phyloP scores from a whole-genome alignment of 2,329 filamentous ascomycete species.

The Fusarium camptoceras region DNA sequence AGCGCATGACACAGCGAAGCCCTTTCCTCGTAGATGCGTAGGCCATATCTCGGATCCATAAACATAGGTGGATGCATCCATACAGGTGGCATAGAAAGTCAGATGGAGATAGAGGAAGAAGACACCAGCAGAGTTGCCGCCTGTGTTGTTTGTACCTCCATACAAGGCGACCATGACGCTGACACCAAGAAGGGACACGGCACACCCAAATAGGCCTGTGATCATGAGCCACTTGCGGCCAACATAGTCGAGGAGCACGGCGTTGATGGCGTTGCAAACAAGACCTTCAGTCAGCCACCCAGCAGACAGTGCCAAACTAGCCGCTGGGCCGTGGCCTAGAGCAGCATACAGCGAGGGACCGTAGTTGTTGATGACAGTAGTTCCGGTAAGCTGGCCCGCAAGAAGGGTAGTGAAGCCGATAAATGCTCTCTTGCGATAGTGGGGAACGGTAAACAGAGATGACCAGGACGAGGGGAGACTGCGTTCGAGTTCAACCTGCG shows the following conservation, averaged over 20 bases:
- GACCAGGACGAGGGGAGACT: background rate
- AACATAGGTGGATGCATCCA: constrained; percentile 2
- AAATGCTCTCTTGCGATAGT: background rate
- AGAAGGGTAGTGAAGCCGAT: constrained; percentile 1
- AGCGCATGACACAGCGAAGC: background rate
- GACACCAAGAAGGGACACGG: background rate
- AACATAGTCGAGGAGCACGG: background rate
- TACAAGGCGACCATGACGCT: background rate
- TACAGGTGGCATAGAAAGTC: background rate
- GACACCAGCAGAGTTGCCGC: background rate
- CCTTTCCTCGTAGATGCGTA: background rate
- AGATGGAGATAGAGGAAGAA: constrained; percentile 3
- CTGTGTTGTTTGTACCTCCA: background rate
- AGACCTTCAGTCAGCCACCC: constrained; percentile 7
- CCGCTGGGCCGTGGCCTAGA: background rate
- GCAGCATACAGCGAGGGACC: background rate
- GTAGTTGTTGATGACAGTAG: background rate
- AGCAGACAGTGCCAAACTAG: background rate
- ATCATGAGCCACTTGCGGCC: constrained; percentile 1
- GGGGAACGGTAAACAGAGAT: background rate
- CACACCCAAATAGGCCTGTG: background rate
- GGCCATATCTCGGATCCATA: constrained; percentile 9
- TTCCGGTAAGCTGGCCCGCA: background rate
- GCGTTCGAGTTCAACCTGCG: constrained; percentile 1
- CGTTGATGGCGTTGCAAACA: background rate